phyloP scores from a whole-genome alignment of 768 basidiomycete genomes.

The Tulasnella sp. region DNA sequence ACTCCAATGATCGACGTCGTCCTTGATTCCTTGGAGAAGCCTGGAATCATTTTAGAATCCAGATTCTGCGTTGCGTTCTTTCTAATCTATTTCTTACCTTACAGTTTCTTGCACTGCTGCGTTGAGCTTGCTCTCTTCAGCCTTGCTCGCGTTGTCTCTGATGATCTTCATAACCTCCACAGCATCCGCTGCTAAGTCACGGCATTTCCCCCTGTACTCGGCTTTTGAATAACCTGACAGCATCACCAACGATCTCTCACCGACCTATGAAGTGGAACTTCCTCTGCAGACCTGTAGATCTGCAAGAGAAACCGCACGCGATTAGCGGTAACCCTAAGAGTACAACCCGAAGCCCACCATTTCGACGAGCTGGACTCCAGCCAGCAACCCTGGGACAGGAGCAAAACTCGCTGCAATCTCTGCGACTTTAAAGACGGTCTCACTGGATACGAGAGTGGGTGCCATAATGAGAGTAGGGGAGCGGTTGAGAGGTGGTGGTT shows the following conservation, averaged over 20 bases:
- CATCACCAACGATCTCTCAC: not conserved
- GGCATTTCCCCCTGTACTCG: not conserved
- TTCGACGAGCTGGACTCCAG: not conserved
- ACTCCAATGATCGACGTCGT: not conserved
- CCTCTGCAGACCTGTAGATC: not conserved
- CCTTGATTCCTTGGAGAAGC: not conserved
- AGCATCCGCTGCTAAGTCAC: not conserved
- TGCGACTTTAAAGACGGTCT: not conserved
- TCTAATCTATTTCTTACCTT: not conserved
- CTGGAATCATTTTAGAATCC: not conserved
- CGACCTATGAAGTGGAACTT: not conserved
- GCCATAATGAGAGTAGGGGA: not conserved
- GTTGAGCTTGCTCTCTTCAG: not conserved
- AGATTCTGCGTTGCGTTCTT: not conserved
- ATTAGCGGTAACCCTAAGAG: not conserved
- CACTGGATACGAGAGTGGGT: not conserved
- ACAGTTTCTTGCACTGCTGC: not conserved
- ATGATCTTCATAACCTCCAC: not conserved
- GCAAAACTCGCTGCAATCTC: not conserved
- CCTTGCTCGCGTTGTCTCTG: slow-evolving; percentile 5
- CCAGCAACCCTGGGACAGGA: not conserved
- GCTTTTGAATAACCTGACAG: not conserved
- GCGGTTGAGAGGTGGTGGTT: not conserved
- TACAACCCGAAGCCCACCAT: not conserved
- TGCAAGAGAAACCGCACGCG: not conserved